These are phyloP conservation scores for Anisodus acutangulus DNA, from an alignment of 257 asterid species.

Conservation along the genomic window DNA sequence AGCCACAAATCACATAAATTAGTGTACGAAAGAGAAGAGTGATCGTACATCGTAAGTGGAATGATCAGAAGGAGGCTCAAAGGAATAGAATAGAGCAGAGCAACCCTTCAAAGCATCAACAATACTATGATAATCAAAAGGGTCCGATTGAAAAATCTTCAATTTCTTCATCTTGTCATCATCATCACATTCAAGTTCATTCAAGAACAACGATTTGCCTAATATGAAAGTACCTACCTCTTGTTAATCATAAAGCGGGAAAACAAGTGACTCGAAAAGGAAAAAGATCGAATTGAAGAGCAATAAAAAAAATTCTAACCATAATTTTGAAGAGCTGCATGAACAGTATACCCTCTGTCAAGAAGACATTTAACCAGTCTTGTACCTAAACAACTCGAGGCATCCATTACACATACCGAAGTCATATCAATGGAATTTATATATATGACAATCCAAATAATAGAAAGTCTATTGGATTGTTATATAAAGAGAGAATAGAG, in stretches of 20 bases:
- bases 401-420: background rate
- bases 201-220: background rate
- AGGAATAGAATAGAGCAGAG: constrained; percentile 74
- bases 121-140: constrained; percentile 85
- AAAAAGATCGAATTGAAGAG: background rate
- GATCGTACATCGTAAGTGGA: constrained; percentile 72
- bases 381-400: constrained; percentile 15
- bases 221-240: background rate
- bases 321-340: constrained; percentile 3
- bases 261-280: background rate
- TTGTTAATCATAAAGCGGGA: background rate
- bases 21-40: background rate
- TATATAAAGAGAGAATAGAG: background rate
- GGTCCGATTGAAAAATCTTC: constrained; percentile 68
- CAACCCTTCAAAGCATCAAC: constrained; percentile 82
- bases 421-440: no score
- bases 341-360: background rate
- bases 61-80: constrained; percentile 72
- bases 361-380: background rate
- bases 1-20: background rate
- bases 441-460: background rate
- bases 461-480: background rate
- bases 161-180: constrained; percentile 50
- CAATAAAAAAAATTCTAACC: background rate
- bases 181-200: constrained; percentile 38